Percentiles rank a stretch among this genome's conserved stretches.
Conservation (phyloP, 2,329 filamentous ascomycete species). For the Dactylonectria estremocensis region DNA sequence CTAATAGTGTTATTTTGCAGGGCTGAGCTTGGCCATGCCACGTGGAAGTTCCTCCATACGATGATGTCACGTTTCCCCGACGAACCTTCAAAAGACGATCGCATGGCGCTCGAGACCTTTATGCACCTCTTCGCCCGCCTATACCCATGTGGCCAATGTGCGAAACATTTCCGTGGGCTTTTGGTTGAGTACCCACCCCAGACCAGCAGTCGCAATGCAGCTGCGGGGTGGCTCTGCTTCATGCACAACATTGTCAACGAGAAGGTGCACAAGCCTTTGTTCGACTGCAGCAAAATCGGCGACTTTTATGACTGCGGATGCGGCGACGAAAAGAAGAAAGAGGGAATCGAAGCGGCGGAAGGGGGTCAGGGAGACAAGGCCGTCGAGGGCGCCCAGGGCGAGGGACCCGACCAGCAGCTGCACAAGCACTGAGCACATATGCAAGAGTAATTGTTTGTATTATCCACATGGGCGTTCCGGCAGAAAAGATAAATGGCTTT, state of each 20-base stretch:
- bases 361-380: conserved; percentile 36
- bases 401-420: conserved; percentile 36
- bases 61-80: conserved; percentile 81
- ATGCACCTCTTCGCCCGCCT: conserved; percentile 78
- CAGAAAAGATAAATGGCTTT: conserved; percentile 29
- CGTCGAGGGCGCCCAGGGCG: conserved; percentile 24
- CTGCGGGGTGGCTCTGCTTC: conserved; percentile 78
- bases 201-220: conserved; percentile 73
- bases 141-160: conserved; percentile 81
- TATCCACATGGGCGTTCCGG: conserved; percentile 19
- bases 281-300: conserved; percentile 78
- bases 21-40: conserved; percentile 76
- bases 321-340: conserved; percentile 69
- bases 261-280: conserved; percentile 72
- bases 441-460: conserved; percentile 27
- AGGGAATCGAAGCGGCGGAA: conserved; percentile 32
- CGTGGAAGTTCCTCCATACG: conserved; percentile 80
- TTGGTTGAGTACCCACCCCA: conserved; percentile 76
- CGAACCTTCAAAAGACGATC: conserved; percentile 73
- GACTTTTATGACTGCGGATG: conserved; percentile 82
- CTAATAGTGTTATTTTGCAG: conserved; percentile 52
- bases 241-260: conserved; percentile 79
- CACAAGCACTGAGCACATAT: conserved; percentile 38
- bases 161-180: conserved; percentile 75
- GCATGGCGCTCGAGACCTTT: conserved; percentile 74